These are phyloP conservation scores for Talaromyces proteolyticus DNA, from an alignment of 495 filamentous ascomycete genomes.

Conservation along the genomic window DNA sequence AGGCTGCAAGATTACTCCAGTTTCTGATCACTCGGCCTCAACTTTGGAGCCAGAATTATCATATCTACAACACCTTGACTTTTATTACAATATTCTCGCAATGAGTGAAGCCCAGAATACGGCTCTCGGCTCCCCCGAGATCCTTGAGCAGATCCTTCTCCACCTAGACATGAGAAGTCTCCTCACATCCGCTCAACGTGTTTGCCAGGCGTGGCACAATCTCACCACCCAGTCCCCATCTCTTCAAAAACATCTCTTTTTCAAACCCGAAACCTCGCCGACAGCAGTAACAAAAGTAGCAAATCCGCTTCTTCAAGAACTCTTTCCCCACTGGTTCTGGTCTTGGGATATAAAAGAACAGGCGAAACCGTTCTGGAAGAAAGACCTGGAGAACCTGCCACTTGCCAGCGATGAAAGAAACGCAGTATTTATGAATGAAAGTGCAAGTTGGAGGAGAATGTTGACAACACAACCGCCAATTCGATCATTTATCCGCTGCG, in stretches of 20 bases:
- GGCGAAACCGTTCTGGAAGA: not conserved
- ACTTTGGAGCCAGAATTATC: too few species aligned
- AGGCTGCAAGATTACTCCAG: too few species aligned
- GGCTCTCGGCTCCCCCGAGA: too few species aligned
- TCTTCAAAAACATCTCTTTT: conserved; percentile 13
- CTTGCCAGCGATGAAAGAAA: not conserved
- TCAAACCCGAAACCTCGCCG: not conserved
- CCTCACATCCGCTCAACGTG: conserved; percentile 10
- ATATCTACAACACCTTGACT: too few species aligned
- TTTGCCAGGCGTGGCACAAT: conserved; percentile 10
- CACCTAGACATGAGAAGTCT: conserved; percentile 8
- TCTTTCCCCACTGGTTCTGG: conserved; percentile 8
- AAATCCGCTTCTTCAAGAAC: conserved; percentile 11
- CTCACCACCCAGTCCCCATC: conserved; percentile 7
- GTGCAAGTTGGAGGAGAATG: not conserved
- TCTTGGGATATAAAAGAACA: not conserved
- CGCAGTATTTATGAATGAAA: not conserved
- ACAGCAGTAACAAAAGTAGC: not conserved
- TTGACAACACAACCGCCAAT: not conserved
- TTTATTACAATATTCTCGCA: too few species aligned
- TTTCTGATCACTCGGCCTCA: too few species aligned
- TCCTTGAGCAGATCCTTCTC: conserved; percentile 14
- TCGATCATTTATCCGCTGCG: too few species aligned
- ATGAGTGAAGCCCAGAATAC: too few species aligned
- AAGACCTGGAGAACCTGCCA: not conserved